Evolutionary conservation across 306 rosid genomes (phyloP).

Genomic region (Vigna nakashimae): DNA sequence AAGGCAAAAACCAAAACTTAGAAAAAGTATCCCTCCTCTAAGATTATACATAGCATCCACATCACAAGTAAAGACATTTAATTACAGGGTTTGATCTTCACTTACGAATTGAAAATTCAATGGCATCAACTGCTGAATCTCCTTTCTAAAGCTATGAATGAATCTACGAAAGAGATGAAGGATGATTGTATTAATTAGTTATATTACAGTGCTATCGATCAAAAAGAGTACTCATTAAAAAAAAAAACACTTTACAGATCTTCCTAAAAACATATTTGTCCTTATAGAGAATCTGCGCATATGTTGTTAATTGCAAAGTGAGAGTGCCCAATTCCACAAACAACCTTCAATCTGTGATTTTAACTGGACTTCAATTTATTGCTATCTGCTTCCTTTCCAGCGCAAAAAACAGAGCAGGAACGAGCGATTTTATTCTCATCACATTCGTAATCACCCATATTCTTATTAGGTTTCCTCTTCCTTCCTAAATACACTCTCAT

Average conservation of each 20-base stretch:
- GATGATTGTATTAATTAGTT: neutral
- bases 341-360: neutral
- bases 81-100: neutral
- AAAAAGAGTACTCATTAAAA: neutral
- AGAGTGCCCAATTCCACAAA: neutral
- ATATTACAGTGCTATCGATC: neutral
- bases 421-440: neutral
- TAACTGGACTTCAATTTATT: conserved; percentile 38
- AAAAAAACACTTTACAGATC: neutral
- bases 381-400: neutral
- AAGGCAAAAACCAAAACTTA: too few relatives aligned
- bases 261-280: neutral
- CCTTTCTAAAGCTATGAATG: neutral
- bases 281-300: neutral
- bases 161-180: neutral
- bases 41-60: too few relatives aligned
- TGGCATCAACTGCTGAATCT: neutral
- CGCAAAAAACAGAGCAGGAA: conserved; percentile 11
- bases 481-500: conserved; percentile 54
- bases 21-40: neutral
- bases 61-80: neutral
- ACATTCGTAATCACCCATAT: neutral
- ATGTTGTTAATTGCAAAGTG: neutral
- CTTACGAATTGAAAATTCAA: too few relatives aligned
- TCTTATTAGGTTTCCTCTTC: conserved; percentile 4